These are phyloP conservation scores for Arthrobotrys pseudoclavata DNA, from an alignment of 2,329 filamentous ascomycete species.

Conservation along the genomic window DNA sequence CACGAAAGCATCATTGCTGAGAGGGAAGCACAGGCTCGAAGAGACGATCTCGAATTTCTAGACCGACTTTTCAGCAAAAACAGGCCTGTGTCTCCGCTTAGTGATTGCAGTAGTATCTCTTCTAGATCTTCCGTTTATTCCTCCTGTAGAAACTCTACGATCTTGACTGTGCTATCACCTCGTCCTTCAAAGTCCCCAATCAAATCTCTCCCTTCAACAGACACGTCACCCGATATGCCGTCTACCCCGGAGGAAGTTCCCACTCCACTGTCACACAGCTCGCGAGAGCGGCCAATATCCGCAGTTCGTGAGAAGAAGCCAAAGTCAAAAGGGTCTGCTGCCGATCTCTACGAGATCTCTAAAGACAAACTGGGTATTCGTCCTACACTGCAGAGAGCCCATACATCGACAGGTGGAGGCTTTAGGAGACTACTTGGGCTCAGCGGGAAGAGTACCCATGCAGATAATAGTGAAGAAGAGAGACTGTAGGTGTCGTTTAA, in stretches of 20 bases:
- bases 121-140: constrained; percentile 45
- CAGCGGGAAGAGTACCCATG: constrained; percentile 44
- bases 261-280: constrained; percentile 56
- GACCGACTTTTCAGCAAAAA: constrained; percentile 52
- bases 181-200: constrained; percentile 47
- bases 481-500: constrained; percentile 49
- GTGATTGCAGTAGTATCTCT: constrained; percentile 55
- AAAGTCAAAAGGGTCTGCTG: constrained; percentile 39
- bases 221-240: constrained; percentile 52
- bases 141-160: constrained; percentile 38
- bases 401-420: constrained; percentile 46
- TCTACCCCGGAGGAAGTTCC: constrained; percentile 41
- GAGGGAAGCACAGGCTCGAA: constrained; percentile 53
- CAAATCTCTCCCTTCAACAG: constrained; percentile 23
- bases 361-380: constrained; percentile 38
- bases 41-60: constrained; percentile 55
- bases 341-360: constrained; percentile 46
- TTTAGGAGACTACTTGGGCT: constrained; percentile 54
- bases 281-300: constrained; percentile 55
- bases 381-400: constrained; percentile 51
- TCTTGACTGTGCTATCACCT: constrained; percentile 54
- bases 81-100: constrained; percentile 46
- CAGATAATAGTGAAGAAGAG: constrained; percentile 55
- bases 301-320: constrained; percentile 52
- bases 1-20: constrained; percentile 59